Base-by-base conservation (phyloP, 2,329 filamentous ascomycete species). In the Cytospora piceicola region DNA sequence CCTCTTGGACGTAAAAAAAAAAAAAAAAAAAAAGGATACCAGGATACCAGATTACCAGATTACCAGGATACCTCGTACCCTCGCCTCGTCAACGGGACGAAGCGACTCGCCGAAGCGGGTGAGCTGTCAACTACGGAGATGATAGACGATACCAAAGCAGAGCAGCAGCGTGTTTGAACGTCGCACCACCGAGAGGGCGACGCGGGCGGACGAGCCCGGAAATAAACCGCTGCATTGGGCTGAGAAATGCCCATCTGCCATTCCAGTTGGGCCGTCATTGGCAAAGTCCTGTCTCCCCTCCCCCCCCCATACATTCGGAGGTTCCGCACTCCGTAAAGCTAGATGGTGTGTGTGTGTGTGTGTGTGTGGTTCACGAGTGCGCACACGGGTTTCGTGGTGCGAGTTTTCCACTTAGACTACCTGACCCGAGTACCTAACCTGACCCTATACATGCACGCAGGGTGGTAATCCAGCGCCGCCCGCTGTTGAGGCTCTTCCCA, bases 401-500 rank as follows among this genome's bases (percentile, higher is more conserved):
- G 39, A 7, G 15, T n/a, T n/a, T n/a, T n/a, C n/a, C n/a, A n/a
- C n/a, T n/a, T n/a, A n/a, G n/a, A n/a, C n/a, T n/a, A n/a, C n/a
- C n/a, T n/a, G n/a, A n/a, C n/a, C n/a, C n/a, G n/a, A n/a, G n/a
- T n/a, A n/a, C n/a, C n/a, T n/a, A n/a, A n/a, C n/a, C n/a, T n/a
- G n/a, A n/a, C n/a, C n/a, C n/a, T n/a, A 42, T 17, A 14, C 20
- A 42, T 4, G 32, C 32, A 34, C 8, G 34, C 11, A 36, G 11
- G 34, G 3, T 12, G 20, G 39, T 12, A 42, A 42, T n/a, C 3
- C 17, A n/a, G 49, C 60, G 49, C 60, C 62, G 63, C 63, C 63
- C 49, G 65, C 62, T 51, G 39, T 65, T 67, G 66, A 67, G 66
- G 66, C 66, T 67, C 66, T 67, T 62, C 60, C 53, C 53, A 54